Base-by-base conservation (phyloP, 2,329 filamentous ascomycete species). In the Ophiostoma sp. region DNA sequence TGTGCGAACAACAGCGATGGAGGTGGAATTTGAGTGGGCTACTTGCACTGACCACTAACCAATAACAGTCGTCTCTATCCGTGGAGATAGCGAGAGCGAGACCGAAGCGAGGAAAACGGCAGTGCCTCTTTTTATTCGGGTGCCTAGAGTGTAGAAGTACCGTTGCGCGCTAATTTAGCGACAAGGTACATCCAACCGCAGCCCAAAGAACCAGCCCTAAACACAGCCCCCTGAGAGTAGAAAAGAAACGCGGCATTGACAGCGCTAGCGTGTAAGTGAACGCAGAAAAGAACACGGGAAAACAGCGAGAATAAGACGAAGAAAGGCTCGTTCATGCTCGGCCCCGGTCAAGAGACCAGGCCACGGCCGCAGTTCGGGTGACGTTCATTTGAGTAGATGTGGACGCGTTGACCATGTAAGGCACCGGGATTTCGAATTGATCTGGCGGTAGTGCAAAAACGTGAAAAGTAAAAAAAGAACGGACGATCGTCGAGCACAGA, bases 321-420 rank as follows among this genome's bases (percentile, higher is more conserved):
- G n/a, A n/a, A 50, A 52, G 48, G 48, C 48, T 28, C 25, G 52
- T 28, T 19, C 57, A 52, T 4, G 42, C 42, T 45, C 42, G 42
- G 42, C 28, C 55, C n/a, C n/a, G 12, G 22, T 22, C 48, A 52
- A 52, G 48, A n/a, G n/a, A 3, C 48, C 5, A 8, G 48, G 19
- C n/a, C 48, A 22, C 48, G n/a, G 52, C 52, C 25, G 52, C 25
- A 57, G 52, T 17, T 57, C 12, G 28, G 28, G 50, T 59, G 55
- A 59, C 55, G 55, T 31, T 48, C 42, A 28, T 28, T n/a, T n/a
- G n/a, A 59, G 7, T 9, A 19, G 31, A 36, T 22, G 59, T 59
- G 28, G 59, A 64, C 59, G 59, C 59, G 59, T 64, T 64, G 59
- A n/a, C 59, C 59, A 42, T 64, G 59, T 33, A 64, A 64, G 59